These are phyloP conservation scores for Tolypocladium ovalisporum DNA, from an alignment of 2,329 filamentous ascomycete species.

Conservation along the genomic window DNA sequence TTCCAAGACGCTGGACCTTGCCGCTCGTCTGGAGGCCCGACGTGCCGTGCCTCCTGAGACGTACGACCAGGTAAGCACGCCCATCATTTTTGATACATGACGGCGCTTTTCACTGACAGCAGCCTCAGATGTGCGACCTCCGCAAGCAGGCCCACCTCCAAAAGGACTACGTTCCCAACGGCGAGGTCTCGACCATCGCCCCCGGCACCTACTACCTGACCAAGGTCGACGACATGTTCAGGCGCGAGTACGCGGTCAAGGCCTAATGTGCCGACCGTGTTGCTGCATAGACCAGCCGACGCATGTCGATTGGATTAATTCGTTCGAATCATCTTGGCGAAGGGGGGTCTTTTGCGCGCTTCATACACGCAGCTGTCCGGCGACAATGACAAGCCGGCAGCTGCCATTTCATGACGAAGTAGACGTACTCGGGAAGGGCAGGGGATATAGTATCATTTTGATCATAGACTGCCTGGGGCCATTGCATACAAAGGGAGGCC, in stretches of 20 bases:
- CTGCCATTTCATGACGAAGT: conserved; percentile 2
- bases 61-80: conserved; percentile 52
- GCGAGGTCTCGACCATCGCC: conserved; percentile 54
- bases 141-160: conserved; percentile 76
- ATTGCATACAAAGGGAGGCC: background rate
- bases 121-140: conserved; percentile 58
- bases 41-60: conserved; percentile 57
- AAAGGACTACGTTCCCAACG: conserved; percentile 65
- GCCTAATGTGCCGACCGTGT: conserved; percentile 33
- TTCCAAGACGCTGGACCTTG: conserved; percentile 56
- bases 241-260: conserved; percentile 67
- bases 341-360: background rate
- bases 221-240: conserved; percentile 78
- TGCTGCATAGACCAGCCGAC: background rate
- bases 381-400: background rate
- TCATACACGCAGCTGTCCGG: background rate
- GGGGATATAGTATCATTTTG: conserved; percentile 2
- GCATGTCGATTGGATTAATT: background rate
- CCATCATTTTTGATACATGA: background rate
- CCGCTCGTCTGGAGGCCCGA: conserved; percentile 55
- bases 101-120: conserved; percentile 9
- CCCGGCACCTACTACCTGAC: conserved; percentile 68
- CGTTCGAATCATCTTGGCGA: background rate
- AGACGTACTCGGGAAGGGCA: conserved; percentile 4
- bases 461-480: conserved; percentile 4